Evolutionary conservation across 2,329 filamentous ascomycete species (phyloP), one percentile per base, ranked within the genome.

Genomic region (Nigrospora osmanthi): DNA sequence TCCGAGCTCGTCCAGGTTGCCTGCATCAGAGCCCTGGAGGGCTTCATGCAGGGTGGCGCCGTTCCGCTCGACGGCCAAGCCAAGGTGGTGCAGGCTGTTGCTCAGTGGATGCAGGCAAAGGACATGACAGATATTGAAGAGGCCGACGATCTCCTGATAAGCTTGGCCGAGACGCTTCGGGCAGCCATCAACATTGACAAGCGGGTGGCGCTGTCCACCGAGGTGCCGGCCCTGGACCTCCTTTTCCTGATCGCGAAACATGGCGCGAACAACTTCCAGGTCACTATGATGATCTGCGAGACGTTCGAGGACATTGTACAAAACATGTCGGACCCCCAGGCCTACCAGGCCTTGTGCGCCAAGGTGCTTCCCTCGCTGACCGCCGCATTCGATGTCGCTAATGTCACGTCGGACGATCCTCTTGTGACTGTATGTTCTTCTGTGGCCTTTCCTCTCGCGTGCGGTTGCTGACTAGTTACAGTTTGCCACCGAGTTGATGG

Each of bases 1-100:
- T 86, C 87, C 0, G 90, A 96, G 61, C 81, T 97, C 33, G 91
- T 97, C 37, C 88, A 93, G 62, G 90, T 95, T 15, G 83, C 91
- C 16, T 95, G 89, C 58, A 85, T 97, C 56, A 90, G 91, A 60
- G 85, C 89, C 2, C 68, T 95, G 33, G 89, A 96, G 57, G 75
- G 76, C 14, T 76, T 82, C 47, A 72, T 82, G 42, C 71, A 67
- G 48, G 71, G 74, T 62, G 68, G 76, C 3, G 58, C 67, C 7
- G 56, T 62, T 9, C 75, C 79, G 47, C 71, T 69, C 38, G 89
- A 95, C 60, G 47, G 56, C 28, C 60, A 63, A 47, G 50, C 57
- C 10, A 58, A 59, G 49, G 57, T 85, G 47, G 72, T 81, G 40
- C 72, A 67, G n/a, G 76, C 81, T 11, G 76, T 87, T 50, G 78